Evolutionary conservation across 2,329 filamentous ascomycete species (phyloP).

Genomic region (Diaporthe batatas): DNA sequence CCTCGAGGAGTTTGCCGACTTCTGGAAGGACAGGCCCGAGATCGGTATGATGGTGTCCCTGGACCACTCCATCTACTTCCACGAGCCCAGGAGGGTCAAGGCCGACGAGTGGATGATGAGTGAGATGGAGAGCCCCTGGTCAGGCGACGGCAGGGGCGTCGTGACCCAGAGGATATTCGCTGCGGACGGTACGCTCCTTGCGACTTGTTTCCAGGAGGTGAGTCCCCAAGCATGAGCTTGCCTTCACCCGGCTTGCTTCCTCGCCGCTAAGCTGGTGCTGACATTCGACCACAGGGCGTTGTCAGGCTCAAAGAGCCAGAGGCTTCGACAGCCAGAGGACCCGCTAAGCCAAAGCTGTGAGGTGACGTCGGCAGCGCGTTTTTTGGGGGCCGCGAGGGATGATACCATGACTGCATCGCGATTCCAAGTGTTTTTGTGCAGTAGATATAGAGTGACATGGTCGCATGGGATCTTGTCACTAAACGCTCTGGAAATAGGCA

Average conservation of each 20-base stretch:
- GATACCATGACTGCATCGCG: not conserved
- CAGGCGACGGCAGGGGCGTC: constrained; percentile 80
- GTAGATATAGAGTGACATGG: constrained; percentile 2
- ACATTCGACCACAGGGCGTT: constrained; percentile 24
- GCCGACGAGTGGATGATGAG: constrained; percentile 83
- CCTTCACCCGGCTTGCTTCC: not conserved
- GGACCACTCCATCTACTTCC: constrained; percentile 81
- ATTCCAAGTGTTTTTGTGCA: not conserved
- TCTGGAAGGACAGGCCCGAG: constrained; percentile 62
- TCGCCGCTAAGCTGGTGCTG: not conserved
- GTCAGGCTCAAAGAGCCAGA: constrained; percentile 39
- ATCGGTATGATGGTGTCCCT: constrained; percentile 89
- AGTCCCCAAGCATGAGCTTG: constrained; percentile 43
- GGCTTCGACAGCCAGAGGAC: not conserved
- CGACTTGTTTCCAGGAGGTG: constrained; percentile 85
- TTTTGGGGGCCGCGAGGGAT: not conserved
- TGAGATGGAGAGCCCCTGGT: constrained; percentile 86
- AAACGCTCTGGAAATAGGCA: not conserved
- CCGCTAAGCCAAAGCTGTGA: constrained; percentile 38
- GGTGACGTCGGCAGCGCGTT: not conserved
- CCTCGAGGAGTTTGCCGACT: constrained; percentile 60
- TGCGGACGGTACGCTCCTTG: constrained; percentile 78
- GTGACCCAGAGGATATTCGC: constrained; percentile 82
- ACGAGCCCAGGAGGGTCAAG: constrained; percentile 69
- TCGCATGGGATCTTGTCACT: not conserved